These are phyloP conservation scores for Cadophora sp. DNA, from an alignment of 2,329 filamentous ascomycete species.

Conservation along the genomic window DNA sequence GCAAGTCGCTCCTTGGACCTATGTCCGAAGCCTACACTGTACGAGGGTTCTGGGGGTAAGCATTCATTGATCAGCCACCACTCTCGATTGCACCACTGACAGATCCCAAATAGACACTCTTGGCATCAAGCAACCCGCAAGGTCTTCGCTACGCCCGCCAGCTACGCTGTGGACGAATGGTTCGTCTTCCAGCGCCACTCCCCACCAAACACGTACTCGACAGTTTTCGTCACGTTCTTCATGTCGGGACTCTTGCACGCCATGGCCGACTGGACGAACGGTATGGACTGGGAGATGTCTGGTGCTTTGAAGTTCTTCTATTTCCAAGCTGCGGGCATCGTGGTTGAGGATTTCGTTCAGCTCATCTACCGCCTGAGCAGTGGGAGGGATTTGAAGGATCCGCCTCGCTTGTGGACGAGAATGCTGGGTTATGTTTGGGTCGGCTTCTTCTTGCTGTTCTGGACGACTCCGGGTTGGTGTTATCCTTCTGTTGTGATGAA, in stretches of 20 bases:
- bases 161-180: slow-evolving; percentile 10
- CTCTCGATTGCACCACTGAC: not conserved
- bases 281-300: slow-evolving; percentile 28
- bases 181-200: slow-evolving; percentile 16
- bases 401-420: slow-evolving; percentile 16
- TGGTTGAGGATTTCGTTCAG: slow-evolving; percentile 43
- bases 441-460: slow-evolving; percentile 28
- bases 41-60: slow-evolving; percentile 26
- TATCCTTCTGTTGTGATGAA: slow-evolving; percentile 14
- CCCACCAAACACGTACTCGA: slow-evolving; percentile 40
- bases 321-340: slow-evolving; percentile 37
- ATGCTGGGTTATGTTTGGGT: slow-evolving; percentile 35
- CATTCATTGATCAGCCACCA: not conserved
- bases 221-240: slow-evolving; percentile 42
- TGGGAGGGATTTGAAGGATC: slow-evolving; percentile 9
- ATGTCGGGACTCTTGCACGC: slow-evolving; percentile 41
- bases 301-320: slow-evolving; percentile 40
- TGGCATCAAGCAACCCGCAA: slow-evolving; percentile 24
- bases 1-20: slow-evolving; percentile 19
- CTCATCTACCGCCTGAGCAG: slow-evolving; percentile 30
- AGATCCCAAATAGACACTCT: not conserved
- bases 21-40: slow-evolving; percentile 21
- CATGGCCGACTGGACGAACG: slow-evolving; percentile 28
- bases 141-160: slow-evolving; percentile 6
- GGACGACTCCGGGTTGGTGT: slow-evolving; percentile 21